phyloP scores from a whole-genome alignment of 805 yeast genomes.

The Ogataea salicorniae region DNA sequence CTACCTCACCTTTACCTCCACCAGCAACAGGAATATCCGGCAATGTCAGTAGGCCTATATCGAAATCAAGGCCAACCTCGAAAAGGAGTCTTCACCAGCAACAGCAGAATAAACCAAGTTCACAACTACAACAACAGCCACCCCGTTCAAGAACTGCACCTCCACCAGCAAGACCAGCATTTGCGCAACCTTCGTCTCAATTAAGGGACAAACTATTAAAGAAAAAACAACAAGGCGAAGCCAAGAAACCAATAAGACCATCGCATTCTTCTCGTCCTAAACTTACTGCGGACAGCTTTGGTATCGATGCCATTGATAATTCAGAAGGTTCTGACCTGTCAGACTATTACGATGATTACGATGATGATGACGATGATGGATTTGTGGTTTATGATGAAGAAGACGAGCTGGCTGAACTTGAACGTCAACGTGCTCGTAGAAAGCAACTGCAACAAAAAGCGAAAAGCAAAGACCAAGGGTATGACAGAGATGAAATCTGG shows the following conservation, averaged over 20 bases:
- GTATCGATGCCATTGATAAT: constrained; percentile 24
- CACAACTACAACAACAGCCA: too few relatives aligned
- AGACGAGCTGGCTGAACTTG: constrained; percentile 18
- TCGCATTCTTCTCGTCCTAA: background rate
- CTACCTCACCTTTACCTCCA: background rate
- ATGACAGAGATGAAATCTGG: constrained; percentile 88
- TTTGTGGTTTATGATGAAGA: constrained; percentile 40
- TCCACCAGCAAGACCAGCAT: constrained; percentile 8
- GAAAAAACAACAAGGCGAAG: constrained; percentile 13
- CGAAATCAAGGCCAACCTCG: background rate
- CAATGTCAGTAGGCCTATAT: background rate
- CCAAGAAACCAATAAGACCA: constrained; percentile 3
- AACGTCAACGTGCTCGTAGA: constrained; percentile 27
- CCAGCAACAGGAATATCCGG: background rate
- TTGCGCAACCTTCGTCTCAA: constrained; percentile 55
- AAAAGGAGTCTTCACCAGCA: too few relatives aligned
- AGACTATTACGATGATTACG: constrained; percentile 31
- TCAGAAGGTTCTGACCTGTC: constrained; percentile 5
- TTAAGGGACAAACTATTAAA: constrained; percentile 42
- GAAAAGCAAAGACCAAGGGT: constrained; percentile 34
- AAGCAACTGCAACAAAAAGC: constrained; percentile 8
- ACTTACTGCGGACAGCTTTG: constrained; percentile 18
- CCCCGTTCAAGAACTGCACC: background rate
- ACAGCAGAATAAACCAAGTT: too few relatives aligned
- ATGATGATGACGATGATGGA: constrained; percentile 35